These are phyloP conservation scores for Sicyos baderoa DNA, from an alignment of 306 rosid genomes.

Conservation along the genomic window DNA sequence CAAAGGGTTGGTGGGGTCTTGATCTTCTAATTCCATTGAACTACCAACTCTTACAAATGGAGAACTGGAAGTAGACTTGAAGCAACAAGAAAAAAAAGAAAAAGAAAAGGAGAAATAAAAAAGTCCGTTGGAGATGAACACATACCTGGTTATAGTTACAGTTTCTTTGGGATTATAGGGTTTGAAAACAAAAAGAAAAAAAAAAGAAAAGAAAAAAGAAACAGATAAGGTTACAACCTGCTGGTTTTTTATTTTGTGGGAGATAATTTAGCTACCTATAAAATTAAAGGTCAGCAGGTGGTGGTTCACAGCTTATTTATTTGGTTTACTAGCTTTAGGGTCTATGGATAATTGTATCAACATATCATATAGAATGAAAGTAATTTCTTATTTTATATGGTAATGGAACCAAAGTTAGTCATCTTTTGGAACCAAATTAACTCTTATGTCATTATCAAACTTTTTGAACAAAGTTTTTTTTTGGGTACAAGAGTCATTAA, in stretches of 20 bases:
- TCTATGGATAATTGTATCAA: conserved; percentile 7
- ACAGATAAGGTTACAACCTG: no score
- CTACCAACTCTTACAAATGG: background rate
- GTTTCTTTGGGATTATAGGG: conserved; percentile 5
- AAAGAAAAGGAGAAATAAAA: no score
- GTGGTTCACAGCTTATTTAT: background rate
- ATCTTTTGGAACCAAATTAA: no score
- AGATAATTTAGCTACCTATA: background rate
- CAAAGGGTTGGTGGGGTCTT: conserved; percentile 62
- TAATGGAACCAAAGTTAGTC: background rate
- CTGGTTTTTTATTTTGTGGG: background rate
- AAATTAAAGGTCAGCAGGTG: conserved; percentile 5
- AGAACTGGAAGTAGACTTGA: no score
- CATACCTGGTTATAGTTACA: background rate
- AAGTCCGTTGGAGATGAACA: no score
- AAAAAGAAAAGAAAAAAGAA: background rate
- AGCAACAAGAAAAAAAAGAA: no score
- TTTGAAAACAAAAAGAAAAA: background rate
- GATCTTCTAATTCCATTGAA: conserved; percentile 18
- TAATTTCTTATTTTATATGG: background rate
- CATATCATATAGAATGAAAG: background rate
- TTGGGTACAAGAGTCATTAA: no score
- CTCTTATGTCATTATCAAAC: no score
- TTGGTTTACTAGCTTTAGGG: conserved; percentile 12
- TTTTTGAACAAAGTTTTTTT: no score